Base-by-base conservation (phyloP, 78 protist species). In the Mantamonas sphyraenae region DNA sequence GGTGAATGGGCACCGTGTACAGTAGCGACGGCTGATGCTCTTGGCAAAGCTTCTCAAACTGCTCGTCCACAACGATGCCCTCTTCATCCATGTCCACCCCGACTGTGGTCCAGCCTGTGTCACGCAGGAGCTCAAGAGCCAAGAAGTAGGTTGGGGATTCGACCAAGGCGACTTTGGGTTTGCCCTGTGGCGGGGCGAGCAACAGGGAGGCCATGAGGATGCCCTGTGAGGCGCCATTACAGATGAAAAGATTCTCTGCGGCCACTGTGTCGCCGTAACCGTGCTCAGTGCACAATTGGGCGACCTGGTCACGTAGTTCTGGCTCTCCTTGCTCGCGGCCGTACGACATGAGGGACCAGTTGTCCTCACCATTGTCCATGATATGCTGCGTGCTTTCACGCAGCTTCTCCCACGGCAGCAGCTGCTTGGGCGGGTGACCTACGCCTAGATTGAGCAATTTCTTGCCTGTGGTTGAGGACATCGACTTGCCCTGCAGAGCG, bases 131-230 rank as follows among this genome's bases (percentile, higher is more conserved):
- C 26, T 57, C 38, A 59, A 59, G 64, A 59, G 37, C 64, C 37
- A 59, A 34, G 39, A 59, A 59, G 64, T 59, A 59, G 64, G 64
- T 28, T 19, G 64, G 64, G 37, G 16, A 24, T 31, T 59, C 64
- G 64, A 34, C 64, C 19, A 59, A 34, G 30, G 28, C 64, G 20
- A 59, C 39, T n/a, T n/a, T n/a, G n/a, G n/a, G n/a, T n/a, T n/a
- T n/a, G 45, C 17, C 64, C 38, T 34, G 38, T 12, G 64, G 64
- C 64, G 35, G 3, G 17, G 30, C 4, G 39, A 35, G 3, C 30
- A 31, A 10, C 38, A 12, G 3, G 35, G 17, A 9, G 20, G 22
- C 5, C 38, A 59, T 24, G 30, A 26, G 38, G 38, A 59, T 9
- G 38, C 30, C 64, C 37, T 59, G 64, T 12, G 39, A 30, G 30